A percentile compares a stretch with the other conserved stretches of the same genome.
Evolutionary conservation across 2,329 filamentous ascomycete species (phyloP).

Genomic region (Cytospora chrysosperma): DNA sequence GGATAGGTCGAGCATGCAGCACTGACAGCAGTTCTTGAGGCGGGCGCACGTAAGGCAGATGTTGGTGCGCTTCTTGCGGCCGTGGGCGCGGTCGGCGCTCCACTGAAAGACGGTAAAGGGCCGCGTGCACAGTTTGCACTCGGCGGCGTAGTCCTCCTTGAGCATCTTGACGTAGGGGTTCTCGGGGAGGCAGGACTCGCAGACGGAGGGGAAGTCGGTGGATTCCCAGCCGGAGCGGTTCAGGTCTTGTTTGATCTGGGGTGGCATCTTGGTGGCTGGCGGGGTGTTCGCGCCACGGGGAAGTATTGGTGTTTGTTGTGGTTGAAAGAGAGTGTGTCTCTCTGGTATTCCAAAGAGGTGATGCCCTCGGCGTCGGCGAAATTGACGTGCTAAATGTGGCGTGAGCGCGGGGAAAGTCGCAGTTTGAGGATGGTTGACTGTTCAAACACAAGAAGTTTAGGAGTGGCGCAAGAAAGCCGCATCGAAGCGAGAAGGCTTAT

Average conservation of each 20-base stretch:
- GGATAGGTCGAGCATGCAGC: constrained; percentile 95
- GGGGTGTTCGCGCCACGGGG: neutral
- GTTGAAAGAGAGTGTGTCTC: neutral
- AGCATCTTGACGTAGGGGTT: constrained; percentile 99
- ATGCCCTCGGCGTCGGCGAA: neutral
- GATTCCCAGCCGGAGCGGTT: constrained; percentile 97
- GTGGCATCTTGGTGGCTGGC: constrained; percentile 61
- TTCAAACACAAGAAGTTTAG: neutral
- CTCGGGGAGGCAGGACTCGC: constrained; percentile 89
- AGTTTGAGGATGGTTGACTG: neutral
- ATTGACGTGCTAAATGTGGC: neutral
- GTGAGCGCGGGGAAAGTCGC: neutral
- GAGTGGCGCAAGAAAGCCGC: neutral
- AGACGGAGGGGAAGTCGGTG: constrained; percentile 84
- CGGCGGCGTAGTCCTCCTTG: constrained; percentile 91
- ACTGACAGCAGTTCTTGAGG: constrained; percentile 98
- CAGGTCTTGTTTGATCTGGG: constrained; percentile 93
- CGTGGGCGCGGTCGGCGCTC: constrained; percentile 84
- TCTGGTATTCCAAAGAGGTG: neutral
- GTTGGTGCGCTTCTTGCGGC: constrained; percentile 88
- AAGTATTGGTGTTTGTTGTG: neutral
- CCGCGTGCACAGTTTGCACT: constrained; percentile 86
- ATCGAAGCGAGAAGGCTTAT: neutral
- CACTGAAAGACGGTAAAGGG: constrained; percentile 96
- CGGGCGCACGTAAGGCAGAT: constrained; percentile 96